These are phyloP conservation scores for Linum tenue DNA, from an alignment of 345 rosid genomes.

Conservation along the genomic window DNA sequence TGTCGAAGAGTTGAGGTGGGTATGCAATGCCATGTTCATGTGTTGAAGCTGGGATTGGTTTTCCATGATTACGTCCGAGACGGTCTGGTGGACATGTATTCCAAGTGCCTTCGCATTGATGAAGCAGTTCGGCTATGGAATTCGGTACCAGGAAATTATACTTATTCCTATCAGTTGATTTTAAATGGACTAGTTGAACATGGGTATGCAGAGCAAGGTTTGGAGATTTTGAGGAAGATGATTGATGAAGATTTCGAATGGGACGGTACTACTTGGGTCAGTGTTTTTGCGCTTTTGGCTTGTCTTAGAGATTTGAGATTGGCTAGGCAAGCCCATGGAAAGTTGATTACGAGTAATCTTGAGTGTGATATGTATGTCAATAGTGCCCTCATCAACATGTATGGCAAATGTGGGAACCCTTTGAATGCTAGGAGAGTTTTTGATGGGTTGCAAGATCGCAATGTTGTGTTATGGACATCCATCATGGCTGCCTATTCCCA, in stretches of 20 bases:
- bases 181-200: constrained; percentile 47
- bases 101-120: constrained; percentile 29
- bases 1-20: constrained; percentile 42
- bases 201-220: constrained; percentile 38
- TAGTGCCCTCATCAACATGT: constrained; percentile 62
- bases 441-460: constrained; percentile 26
- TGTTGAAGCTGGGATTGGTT: constrained; percentile 47
- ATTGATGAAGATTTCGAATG: constrained; percentile 26
- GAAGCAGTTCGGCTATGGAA: constrained; percentile 37
- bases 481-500: constrained; percentile 57
- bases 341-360: constrained; percentile 30
- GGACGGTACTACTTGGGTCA: constrained; percentile 48
- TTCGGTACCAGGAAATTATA: constrained; percentile 35
- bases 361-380: constrained; percentile 26
- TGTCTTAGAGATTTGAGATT: constrained; percentile 39
- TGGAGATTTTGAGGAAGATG: constrained; percentile 43
- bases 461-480: constrained; percentile 57
- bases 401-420: constrained; percentile 62
- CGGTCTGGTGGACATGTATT: constrained; percentile 48
- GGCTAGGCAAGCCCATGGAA: constrained; percentile 52
- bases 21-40: constrained; percentile 57
- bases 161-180: constrained; percentile 44
- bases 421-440: constrained; percentile 43
- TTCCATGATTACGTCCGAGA: constrained; percentile 54
- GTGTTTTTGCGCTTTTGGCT: constrained; percentile 46